Conservation (phyloP, 148 eudicot genomes). For the Camellia japonica region DNA sequence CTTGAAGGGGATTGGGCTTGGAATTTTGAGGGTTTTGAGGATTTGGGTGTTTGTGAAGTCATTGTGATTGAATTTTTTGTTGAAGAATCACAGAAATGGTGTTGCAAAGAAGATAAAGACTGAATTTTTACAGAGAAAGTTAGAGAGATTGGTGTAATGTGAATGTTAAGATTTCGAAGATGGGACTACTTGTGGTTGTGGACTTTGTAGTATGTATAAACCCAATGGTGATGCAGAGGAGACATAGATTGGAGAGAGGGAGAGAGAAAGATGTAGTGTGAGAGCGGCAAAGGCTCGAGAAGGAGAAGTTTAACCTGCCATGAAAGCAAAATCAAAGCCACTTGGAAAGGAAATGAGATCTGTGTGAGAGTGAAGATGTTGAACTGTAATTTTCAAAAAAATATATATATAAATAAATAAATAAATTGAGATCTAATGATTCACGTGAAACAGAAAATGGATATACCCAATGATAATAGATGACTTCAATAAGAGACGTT, state of each 20-base stretch:
- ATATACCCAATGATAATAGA: neutral
- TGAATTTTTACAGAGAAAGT: neutral
- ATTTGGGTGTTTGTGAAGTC: conserved; percentile 63
- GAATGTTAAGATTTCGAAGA: neutral
- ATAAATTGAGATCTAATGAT: neutral
- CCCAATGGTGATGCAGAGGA: neutral
- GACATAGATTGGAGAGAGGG: neutral
- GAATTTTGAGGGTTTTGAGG: conserved; percentile 50
- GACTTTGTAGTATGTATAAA: neutral
- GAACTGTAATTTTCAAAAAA: neutral
- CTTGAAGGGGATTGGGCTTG: conserved; percentile 30
- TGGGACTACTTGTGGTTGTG: neutral
- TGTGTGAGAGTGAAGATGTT: conserved; percentile 6
- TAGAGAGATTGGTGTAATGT: neutral
- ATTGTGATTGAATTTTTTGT: conserved; percentile 21
- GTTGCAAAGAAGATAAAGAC: neutral
- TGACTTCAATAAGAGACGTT: neutral
- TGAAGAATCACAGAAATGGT: neutral
- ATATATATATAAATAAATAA: neutral
- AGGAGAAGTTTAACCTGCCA: conserved; percentile 1
- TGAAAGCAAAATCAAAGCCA: conserved; percentile 28
- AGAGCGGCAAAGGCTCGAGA: neutral
- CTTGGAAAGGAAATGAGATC: conserved; percentile 22
- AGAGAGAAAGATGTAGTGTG: neutral
- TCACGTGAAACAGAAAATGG: neutral